Conservation (phyloP, 140 eudicot species). For the Stevia rebaudiana region DNA sequence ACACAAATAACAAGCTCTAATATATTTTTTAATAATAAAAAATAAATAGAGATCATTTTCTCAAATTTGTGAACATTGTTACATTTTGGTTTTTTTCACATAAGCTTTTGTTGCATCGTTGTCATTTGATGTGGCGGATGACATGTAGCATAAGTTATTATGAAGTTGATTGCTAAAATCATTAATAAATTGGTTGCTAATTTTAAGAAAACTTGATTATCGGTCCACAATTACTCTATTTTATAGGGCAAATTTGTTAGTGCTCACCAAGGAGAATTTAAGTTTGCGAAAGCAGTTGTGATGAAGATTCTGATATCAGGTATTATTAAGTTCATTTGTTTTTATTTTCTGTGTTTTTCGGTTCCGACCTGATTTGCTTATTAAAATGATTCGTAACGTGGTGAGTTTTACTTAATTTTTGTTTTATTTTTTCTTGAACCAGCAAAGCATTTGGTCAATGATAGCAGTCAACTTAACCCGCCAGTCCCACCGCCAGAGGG, state of each 20-base stretch:
- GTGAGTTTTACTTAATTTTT: not conserved
- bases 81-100: not conserved
- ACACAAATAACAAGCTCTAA: too few species aligned
- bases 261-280: slow-evolving; percentile 60
- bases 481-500: slow-evolving; percentile 45
- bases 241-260: slow-evolving; percentile 73
- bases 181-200: not conserved
- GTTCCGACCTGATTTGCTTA: not conserved
- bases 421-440: slow-evolving; percentile 11
- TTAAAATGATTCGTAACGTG: not conserved
- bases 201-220: not conserved
- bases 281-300: slow-evolving; percentile 43
- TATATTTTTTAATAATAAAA: not conserved
- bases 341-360: not conserved
- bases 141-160: not conserved
- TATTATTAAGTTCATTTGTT: slow-evolving; percentile 34
- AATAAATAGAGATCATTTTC: not conserved
- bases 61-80: not conserved
- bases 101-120: not conserved
- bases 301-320: slow-evolving; percentile 56
- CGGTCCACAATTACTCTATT: not conserved
- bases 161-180: not conserved
- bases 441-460: slow-evolving; percentile 48
- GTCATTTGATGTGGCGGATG: not conserved
- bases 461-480: slow-evolving; percentile 34